phyloP scores from a whole-genome alignment of 331 rosid species.

The Phaseolus coccineus region DNA sequence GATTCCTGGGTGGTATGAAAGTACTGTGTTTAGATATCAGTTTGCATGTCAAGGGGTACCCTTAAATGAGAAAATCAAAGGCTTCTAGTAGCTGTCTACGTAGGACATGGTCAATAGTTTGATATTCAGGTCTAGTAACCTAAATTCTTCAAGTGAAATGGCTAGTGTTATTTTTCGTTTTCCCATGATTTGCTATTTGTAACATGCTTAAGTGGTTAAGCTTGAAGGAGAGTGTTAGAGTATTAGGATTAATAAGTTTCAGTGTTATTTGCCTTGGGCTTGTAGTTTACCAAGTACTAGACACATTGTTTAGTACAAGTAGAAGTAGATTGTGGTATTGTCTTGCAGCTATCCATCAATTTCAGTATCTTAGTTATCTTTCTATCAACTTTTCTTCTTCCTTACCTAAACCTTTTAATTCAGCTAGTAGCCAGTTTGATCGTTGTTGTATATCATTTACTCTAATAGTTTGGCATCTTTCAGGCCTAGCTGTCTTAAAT shows the following conservation, averaged over 20 bases:
- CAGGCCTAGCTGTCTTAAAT: slow-evolving; percentile 13
- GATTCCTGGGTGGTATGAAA: neutral
- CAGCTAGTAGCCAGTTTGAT: neutral
- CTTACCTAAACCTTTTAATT: neutral
- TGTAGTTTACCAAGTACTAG: slow-evolving; percentile 10
- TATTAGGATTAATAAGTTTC: neutral
- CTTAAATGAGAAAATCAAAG: slow-evolving; percentile 1
- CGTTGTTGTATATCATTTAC: slow-evolving; percentile 15
- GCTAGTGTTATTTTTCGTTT: neutral
- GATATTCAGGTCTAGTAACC: slow-evolving; percentile 21
- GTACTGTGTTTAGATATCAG: neutral
- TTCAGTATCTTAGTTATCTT: slow-evolving; percentile 5
- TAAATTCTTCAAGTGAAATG: slow-evolving; percentile 27
- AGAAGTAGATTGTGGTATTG: slow-evolving; percentile 4
- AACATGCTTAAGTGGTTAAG: neutral
- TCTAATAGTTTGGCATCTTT: slow-evolving; percentile 10
- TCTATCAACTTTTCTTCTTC: neutral
- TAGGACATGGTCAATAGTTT: slow-evolving; percentile 1
- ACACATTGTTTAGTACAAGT: neutral
- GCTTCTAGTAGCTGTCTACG: neutral
- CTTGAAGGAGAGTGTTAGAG: neutral
- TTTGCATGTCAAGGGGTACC: neutral
- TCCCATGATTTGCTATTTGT: slow-evolving; percentile 27
- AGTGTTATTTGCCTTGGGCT: slow-evolving; percentile 14
- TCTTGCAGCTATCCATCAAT: neutral